Base-by-base conservation (phyloP, 148 eudicot genomes). In the Polygonum aviculare region DNA sequence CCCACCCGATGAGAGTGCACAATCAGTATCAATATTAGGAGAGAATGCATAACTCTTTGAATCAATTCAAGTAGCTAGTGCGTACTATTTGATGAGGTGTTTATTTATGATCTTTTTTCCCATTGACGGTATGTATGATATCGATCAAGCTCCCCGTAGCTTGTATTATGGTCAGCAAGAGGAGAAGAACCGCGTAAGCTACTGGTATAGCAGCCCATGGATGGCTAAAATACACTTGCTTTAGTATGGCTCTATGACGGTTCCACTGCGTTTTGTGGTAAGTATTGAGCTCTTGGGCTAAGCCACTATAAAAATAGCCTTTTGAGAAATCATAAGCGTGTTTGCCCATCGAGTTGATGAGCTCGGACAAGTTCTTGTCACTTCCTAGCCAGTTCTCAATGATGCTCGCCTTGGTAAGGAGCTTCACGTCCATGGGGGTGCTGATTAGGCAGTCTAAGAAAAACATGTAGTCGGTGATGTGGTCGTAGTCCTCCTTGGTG, bases 361-460 rank as follows among this genome's bases (percentile, higher is more conserved):
- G 3, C 0, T 60, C 11, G 5, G 39, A 45, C 11, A 62, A 49
- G 14, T 7, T 31, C 49, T 40, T 26, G 1, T 21, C 26, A 41
- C 47, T 47, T 60, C 70, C 71, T 12, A 76, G 10, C 50, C 48
- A 10, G 33, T 76, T 22, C 39, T 60, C 51, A 14, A 76, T n/a
- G 31, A 76, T 62, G 39, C 78, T 59, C 1, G 47, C 38, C 50
- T 41, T 3, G 12, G 67, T 48, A 16, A 76, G 72, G 1, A 76
- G 0, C 19, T 63, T n/a, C 51, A 76, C 57, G 22, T 76, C 78
- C 0, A 5, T 49, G 0, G 78, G 72, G 40, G 72, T 62, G 72
- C 45, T 67, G 1, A 76, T 76, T 8, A 76, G 72, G 35, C 52
- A 22, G 11, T 62, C 78, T 39, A 76, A 4, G 54, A 76, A 76